Evolutionary conservation across 1,139 yeast species (phyloP).

Genomic region (Lodderomyces pseudojiufengensis): DNA sequence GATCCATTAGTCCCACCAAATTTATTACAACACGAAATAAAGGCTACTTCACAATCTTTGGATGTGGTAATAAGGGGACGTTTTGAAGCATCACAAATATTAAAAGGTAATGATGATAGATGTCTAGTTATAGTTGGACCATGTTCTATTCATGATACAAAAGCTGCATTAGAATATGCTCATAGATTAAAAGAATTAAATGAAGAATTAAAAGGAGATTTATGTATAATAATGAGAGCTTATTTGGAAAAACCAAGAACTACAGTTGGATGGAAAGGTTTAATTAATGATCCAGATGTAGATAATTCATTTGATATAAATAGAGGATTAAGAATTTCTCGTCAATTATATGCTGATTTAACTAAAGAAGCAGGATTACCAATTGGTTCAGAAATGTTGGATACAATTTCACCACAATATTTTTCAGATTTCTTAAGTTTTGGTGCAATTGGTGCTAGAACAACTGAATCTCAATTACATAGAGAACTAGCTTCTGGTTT

Average conservation of each 20-base stretch:
- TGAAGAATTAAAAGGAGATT: conserved; percentile 65
- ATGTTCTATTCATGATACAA: conserved; percentile 93
- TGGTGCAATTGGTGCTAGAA: conserved; percentile 98
- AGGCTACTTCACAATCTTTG: conserved; percentile 58
- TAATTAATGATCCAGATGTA: conserved; percentile 94
- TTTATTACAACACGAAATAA: conserved; percentile 84
- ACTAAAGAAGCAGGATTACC: conserved; percentile 64
- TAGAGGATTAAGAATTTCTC: conserved; percentile 85
- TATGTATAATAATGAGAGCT: conserved; percentile 92
- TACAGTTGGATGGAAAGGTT: conserved; percentile 98
- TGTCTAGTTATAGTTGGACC: conserved; percentile 87
- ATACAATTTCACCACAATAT: conserved; percentile 94
- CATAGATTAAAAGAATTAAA: conserved; percentile 56
- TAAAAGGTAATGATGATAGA: conserved; percentile 78
- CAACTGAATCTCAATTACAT: conserved; percentile 95
- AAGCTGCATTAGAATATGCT: conserved; percentile 88
- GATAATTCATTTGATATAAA: conserved; percentile 92
- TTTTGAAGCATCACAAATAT: conserved; percentile 64
- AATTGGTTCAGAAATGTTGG: conserved; percentile 96
- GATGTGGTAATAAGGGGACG: conserved; percentile 71
- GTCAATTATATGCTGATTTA: conserved; percentile 80
- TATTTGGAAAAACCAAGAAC: conserved; percentile 98
- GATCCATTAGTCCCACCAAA: conserved; percentile 96
- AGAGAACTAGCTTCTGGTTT: conserved; percentile 94
- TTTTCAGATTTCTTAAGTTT: conserved; percentile 84